Conservation (phyloP, 805 yeast species). For the Tetrapisispora arboricola region DNA sequence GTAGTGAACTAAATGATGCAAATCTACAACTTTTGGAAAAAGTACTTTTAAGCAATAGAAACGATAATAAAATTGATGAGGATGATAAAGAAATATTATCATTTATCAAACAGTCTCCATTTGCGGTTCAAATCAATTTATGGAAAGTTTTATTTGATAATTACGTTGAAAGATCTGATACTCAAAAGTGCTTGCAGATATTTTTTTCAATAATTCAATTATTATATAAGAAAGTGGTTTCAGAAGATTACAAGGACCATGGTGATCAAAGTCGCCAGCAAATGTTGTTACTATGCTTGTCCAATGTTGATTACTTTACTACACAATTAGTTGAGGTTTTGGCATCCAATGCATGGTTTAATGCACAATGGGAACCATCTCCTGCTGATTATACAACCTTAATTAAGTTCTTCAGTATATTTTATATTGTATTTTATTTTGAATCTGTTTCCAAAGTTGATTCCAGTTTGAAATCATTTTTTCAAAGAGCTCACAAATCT, state of each 20-base stretch:
- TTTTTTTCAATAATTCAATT: constrained; percentile 42
- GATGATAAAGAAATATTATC: constrained; percentile 42
- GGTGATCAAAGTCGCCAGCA: constrained; percentile 31
- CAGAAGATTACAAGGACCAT: constrained; percentile 18
- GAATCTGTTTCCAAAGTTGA: constrained; percentile 41
- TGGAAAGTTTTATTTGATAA: constrained; percentile 65
- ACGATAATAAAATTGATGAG: not conserved
- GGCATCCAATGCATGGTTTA: constrained; percentile 28
- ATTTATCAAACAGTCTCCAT: constrained; percentile 54
- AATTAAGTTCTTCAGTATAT: constrained; percentile 30
- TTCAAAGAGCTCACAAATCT: constrained; percentile 34
- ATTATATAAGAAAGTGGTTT: constrained; percentile 31
- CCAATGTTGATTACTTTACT: constrained; percentile 42
- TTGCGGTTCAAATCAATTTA: constrained; percentile 55
- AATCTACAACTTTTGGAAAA: constrained; percentile 34
- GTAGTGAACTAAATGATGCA: too few relatives aligned
- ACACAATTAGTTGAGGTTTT: constrained; percentile 28
- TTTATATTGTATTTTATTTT: constrained; percentile 41
- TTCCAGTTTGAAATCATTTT: constrained; percentile 33
- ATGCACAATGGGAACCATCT: not conserved
- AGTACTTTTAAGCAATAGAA: constrained; percentile 29
- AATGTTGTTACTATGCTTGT: constrained; percentile 32
- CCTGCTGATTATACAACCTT: constrained; percentile 8
- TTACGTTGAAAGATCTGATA: constrained; percentile 30
- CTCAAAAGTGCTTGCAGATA: constrained; percentile 35